These are phyloP conservation scores for Raffaelea deltoideospora DNA, from an alignment of 2,329 filamentous ascomycete species.

Conservation along the genomic window DNA sequence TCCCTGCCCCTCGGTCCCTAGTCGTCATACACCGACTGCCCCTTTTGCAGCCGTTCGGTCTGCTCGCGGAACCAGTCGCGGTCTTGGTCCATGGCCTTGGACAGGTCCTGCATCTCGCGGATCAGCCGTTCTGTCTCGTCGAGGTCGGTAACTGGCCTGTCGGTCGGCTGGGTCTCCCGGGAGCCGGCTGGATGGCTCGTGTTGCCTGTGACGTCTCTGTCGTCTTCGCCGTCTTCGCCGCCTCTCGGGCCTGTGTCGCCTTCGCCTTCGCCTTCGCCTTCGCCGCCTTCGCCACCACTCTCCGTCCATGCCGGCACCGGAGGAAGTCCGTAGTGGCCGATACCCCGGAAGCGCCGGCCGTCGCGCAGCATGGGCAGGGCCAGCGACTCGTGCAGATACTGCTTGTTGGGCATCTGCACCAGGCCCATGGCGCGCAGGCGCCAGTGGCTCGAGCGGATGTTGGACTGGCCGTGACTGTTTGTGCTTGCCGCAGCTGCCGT, in stretches of 20 bases:
- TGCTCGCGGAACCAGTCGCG: conserved; percentile 31
- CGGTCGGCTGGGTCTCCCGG: not conserved
- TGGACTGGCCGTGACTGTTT: not conserved
- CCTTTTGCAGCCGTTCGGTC: conserved; percentile 21
- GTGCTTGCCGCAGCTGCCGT: no score
- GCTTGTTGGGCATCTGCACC: conserved; percentile 12
- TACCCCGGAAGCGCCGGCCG: conserved; percentile 22
- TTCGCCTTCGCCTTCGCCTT: not conserved
- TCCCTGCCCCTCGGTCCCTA: no score
- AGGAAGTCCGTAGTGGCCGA: conserved; percentile 21
- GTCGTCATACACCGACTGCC: conserved; percentile 4
- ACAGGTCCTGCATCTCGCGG: conserved; percentile 24
- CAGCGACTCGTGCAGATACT: conserved; percentile 30
- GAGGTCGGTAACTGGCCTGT: conserved; percentile 5
- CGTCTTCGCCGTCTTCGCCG: not conserved
- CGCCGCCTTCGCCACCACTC: not conserved
- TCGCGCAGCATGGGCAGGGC: conserved; percentile 22
- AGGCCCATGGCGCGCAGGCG: conserved; percentile 30
- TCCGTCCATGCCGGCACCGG: conserved; percentile 1
- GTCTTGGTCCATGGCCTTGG: conserved; percentile 29
- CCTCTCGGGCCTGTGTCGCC: not conserved
- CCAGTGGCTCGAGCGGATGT: conserved; percentile 17
- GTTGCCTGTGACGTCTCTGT: not conserved
- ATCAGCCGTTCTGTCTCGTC: conserved; percentile 19
- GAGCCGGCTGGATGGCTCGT: not conserved